Conservation (phyloP, 129 eudicot species). For the Gnaphalium uliginosum region DNA sequence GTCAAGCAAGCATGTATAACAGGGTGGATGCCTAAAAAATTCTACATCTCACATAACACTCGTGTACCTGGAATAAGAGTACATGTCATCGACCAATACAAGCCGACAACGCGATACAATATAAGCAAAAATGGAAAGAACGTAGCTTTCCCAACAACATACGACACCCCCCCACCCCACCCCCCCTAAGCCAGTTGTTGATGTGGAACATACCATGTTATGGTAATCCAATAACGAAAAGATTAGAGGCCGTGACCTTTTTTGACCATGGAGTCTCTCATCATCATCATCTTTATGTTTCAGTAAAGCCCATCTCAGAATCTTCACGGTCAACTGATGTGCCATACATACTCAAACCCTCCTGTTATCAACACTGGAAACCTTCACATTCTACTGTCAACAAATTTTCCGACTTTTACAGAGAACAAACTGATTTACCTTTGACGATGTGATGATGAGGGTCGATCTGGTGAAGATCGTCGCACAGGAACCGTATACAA, state of each 20-base stretch:
- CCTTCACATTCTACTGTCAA: slow-evolving; percentile 7
- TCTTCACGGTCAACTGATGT: background rate
- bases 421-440: slow-evolving; percentile 46
- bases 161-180: slow-evolving; percentile 24
- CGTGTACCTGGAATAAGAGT: slow-evolving; percentile 27
- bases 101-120: background rate
- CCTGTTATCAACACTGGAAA: slow-evolving; percentile 24
- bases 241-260: background rate
- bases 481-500: slow-evolving; percentile 43
- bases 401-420: background rate
- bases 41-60: slow-evolving; percentile 8
- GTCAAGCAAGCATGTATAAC: slow-evolving; percentile 9
- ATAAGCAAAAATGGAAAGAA: slow-evolving; percentile 1
- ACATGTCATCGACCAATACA: slow-evolving; percentile 32
- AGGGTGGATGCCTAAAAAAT: slow-evolving; percentile 10
- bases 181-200: slow-evolving; percentile 19
- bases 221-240: background rate
- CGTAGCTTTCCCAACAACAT: background rate
- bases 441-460: slow-evolving; percentile 74
- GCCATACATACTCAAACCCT: slow-evolving; percentile 25
- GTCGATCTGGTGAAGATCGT: slow-evolving; percentile 76
- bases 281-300: background rate
- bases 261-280: slow-evolving; percentile 9
- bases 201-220: slow-evolving; percentile 11
- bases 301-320: background rate